phyloP scores from a whole-genome alignment of 257 asterid genomes.

The Plantago ovata region DNA sequence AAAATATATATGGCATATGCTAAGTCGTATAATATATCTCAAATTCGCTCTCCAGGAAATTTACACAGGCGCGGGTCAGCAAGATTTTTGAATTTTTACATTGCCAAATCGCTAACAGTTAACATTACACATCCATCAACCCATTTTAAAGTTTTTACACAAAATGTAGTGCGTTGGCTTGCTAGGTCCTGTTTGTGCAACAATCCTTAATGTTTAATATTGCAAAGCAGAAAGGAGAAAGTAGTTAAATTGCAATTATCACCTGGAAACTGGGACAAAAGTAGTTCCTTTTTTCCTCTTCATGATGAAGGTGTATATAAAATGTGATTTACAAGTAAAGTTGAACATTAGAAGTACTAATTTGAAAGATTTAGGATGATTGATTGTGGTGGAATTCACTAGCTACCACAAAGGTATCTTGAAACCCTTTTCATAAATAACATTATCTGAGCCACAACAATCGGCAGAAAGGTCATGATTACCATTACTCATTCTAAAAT shows the following conservation, averaged over 20 bases:
- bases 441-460: conserved; percentile 24
- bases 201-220: not conserved
- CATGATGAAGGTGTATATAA: conserved; percentile 25
- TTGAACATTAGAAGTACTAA: conserved; percentile 18
- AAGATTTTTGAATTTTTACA: too few species aligned
- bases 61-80: too few species aligned
- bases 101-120: too few species aligned
- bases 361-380: conserved; percentile 6
- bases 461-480: not conserved
- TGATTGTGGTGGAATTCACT: conserved; percentile 32
- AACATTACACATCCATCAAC: too few species aligned
- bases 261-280: conserved; percentile 32
- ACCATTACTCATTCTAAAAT: conserved; percentile 17
- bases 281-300: conserved; percentile 13
- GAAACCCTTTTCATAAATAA: conserved; percentile 27
- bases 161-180: not conserved
- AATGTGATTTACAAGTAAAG: conserved; percentile 2
- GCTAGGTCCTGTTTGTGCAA: too few species aligned
- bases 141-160: not conserved
- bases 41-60: too few species aligned
- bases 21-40: too few species aligned
- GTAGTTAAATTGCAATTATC: conserved; percentile 18
- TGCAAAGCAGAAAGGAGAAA: not conserved
- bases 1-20: too few species aligned
- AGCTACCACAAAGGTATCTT: conserved; percentile 31